Percentiles rank a stretch among this genome's conserved stretches.
Evolutionary conservation across 306 rosid genomes (phyloP).

Genomic region (Potentilla sterilis): DNA sequence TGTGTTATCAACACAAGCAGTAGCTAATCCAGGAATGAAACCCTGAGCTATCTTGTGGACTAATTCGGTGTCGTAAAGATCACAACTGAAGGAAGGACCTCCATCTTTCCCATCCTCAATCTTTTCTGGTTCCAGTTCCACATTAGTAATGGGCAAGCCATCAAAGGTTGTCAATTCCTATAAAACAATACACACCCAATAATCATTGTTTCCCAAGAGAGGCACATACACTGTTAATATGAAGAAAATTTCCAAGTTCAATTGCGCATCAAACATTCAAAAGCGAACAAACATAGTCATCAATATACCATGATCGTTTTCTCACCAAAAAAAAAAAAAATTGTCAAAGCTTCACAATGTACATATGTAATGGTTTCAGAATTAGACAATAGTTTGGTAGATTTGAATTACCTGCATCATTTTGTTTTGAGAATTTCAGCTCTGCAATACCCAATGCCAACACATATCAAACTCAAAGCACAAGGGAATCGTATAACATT

Average conservation of each 20-base stretch:
- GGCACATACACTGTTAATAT: not conserved
- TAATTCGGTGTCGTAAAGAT: conserved; percentile 57
- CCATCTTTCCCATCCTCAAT: conserved; percentile 51
- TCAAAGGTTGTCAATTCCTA: conserved; percentile 50
- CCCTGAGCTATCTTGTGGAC: conserved; percentile 72
- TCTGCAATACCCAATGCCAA: too few species aligned
- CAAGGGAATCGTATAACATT: too few species aligned
- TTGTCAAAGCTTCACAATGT: not conserved
- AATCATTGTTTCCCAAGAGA: not conserved
- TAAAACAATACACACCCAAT: conserved; percentile 9
- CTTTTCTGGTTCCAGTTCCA: conserved; percentile 56
- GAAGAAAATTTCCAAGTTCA: not conserved
- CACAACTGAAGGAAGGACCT: conserved; percentile 49
- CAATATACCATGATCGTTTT: too few species aligned
- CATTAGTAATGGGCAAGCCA: conserved; percentile 42
- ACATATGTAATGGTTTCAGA: not conserved
- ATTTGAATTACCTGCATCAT: too few species aligned
- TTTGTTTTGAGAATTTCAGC: too few species aligned
- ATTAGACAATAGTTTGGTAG: not conserved
- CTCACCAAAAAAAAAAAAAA: not conserved
- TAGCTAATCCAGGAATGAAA: conserved; percentile 71
- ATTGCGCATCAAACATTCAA: not conserved
- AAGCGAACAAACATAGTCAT: not conserved
- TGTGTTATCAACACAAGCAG: conserved; percentile 78
- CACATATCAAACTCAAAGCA: too few species aligned